Conservation (phyloP, 345 rosid genomes). For the Rhodamnia rubescens region DNA sequence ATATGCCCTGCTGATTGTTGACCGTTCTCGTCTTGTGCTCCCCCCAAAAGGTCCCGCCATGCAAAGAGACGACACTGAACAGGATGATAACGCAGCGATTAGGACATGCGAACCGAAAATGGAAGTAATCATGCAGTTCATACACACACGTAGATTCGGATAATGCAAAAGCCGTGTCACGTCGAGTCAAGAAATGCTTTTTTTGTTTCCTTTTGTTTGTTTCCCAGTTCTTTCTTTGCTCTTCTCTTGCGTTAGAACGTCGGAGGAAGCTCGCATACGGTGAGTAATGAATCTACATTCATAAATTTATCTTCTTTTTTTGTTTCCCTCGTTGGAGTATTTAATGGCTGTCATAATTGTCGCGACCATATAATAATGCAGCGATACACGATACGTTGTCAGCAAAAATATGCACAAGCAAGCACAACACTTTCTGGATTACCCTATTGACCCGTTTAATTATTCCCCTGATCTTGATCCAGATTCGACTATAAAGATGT, state of each 20-base stretch:
- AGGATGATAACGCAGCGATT: background rate
- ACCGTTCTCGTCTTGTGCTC: background rate
- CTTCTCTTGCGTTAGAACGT: background rate
- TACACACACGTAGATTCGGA: background rate
- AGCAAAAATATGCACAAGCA: background rate
- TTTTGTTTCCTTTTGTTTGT: background rate
- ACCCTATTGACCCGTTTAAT: background rate
- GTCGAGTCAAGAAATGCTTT: background rate
- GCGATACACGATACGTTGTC: background rate
- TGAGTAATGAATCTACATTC: background rate
- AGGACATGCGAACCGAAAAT: background rate
- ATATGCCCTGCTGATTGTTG: background rate
- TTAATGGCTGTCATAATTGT: background rate
- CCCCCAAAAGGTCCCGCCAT: background rate
- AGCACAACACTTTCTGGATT: background rate
- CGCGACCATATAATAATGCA: background rate
- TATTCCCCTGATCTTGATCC: background rate
- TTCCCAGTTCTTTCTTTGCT: background rate
- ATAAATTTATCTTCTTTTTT: background rate
- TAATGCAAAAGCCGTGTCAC: background rate
- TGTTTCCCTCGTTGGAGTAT: background rate
- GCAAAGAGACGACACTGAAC: background rate
- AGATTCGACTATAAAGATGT: background rate
- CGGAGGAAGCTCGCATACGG: background rate
- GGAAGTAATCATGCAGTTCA: background rate